Base-by-base conservation (phyloP, 257 asterid genomes). In the Echium plantagineum region DNA sequence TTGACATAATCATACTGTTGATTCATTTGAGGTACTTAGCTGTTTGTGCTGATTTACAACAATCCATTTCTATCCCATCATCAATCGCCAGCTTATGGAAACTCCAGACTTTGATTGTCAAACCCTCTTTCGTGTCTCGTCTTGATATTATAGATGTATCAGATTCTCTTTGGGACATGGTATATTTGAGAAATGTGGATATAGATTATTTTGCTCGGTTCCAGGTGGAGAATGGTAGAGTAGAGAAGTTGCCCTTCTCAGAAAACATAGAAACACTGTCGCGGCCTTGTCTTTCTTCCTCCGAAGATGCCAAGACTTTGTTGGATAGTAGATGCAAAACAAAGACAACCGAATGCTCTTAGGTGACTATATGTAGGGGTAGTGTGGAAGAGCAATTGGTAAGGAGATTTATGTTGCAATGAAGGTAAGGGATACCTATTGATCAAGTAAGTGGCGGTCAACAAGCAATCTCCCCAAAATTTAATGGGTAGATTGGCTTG, bases 21-120 rank as follows among this genome's bases (percentile, higher is more conserved):
- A 22, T 56, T 56, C 60, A 21, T 21, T 56, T 56, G 60, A 56
- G 60, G 35, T 56, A 56, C 38, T 12, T 56, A 16, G 60, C 60
- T 16, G 18, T 56, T 21, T 2, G 18, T 10, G 32, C 60, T 22
- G 6, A 13, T 21, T 10, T 21, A 56, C 48, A 12, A 42, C 48
- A 9, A 42, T 9, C 48, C 15, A 21, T 18, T 10, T 56, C 35
- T 56, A 22, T 56, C 8, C 60, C 60, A 26, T 56, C 60, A 21
- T 56, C 60, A 21, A 21, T 56, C 19, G 17, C 35, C 35, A 56
- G 30, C n/a, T 30, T 56, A 3, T 56, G 60, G 60, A 21, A 56
- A 3, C 60, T 56, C 35, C 60, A 56, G 12, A 9, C 5, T 21
- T 56, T 56, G 1, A 28, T 56, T 56, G 18, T 56, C 32, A 18